Base-by-base conservation (phyloP, 225 moss, liverwort and hornwort genomes). In the Polytrichum commune region DNA sequence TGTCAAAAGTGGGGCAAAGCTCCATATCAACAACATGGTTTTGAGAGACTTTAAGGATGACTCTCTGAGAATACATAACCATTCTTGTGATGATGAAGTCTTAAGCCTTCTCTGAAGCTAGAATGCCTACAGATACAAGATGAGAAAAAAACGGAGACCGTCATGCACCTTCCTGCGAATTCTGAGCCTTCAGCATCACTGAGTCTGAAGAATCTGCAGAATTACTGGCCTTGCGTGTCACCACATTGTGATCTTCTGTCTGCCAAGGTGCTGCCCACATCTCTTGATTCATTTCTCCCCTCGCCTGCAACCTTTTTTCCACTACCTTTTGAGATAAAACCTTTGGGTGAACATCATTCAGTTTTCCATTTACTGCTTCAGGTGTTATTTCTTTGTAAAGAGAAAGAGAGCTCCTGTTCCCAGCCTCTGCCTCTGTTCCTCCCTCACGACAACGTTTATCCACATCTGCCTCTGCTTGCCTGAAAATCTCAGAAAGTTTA, bases 361-460 rank as follows among this genome's bases (percentile, higher is more conserved):
- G 68, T 66, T 62, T n/a, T 74, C 76, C 72, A 8, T 76, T 69
- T n/a, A 76, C 69, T 65, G 61, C 77, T 24, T 74, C 79, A 64
- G 73, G 69, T 54, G 75, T 53, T 33, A 5, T 29, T 64, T 71
- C 69, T 74, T 76, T 67, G 53, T 68, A 70, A 64, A 54, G 77
- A 55, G 68, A 69, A 30, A 73, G 71, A 77, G 66, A 73, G 70
- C 62, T 76, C 55, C 67, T 70, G 27, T 23, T 33, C 33, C 23
- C 66, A 29, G 76, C 72, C 30, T 72, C 76, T 32, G 20, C 6
- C 23, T 74, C 69, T 58, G 62, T 65, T 69, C 33, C 77, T 65
- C 81, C 88, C 23, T 83, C 82, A 70, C 68, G 75, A 62, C 73
- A 75, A 63, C 74, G 77, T 64, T 86, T 80, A 6, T 60, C 73